Evolutionary conservation across 2,329 filamentous ascomycete species (phyloP).

Genomic region (Nigrograna mackinnonii): DNA sequence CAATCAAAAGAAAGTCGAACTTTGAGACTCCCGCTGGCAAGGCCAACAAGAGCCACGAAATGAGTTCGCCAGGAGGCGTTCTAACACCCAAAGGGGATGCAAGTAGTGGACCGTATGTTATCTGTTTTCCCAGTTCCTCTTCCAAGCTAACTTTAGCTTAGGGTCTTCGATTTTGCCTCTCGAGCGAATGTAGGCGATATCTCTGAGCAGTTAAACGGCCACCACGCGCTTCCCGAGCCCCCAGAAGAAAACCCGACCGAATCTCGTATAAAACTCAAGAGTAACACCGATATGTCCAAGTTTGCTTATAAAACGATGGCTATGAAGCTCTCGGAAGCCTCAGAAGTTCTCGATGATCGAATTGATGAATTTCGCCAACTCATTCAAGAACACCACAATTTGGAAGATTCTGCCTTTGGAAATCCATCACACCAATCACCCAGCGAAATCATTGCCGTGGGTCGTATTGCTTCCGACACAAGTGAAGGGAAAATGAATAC

Average conservation of each 20-base stretch:
- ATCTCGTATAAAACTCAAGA: conserved; percentile 79
- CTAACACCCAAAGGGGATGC: conserved; percentile 36
- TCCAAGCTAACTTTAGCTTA: conserved; percentile 29
- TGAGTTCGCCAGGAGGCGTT: conserved; percentile 54
- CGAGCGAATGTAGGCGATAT: conserved; percentile 80
- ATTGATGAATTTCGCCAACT: conserved; percentile 87
- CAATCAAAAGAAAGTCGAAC: conserved; percentile 58
- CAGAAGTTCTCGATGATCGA: conserved; percentile 90
- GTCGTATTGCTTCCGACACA: conserved; percentile 87
- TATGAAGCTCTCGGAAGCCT: conserved; percentile 92
- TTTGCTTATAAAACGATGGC: conserved; percentile 89
- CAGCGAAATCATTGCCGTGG: conserved; percentile 84
- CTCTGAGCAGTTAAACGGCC: conserved; percentile 79
- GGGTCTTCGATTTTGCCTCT: conserved; percentile 71
- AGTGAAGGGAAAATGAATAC: conserved; percentile 84
- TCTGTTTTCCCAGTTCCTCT: not conserved
- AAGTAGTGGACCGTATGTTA: conserved; percentile 43
- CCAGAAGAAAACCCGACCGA: conserved; percentile 74
- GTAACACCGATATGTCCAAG: conserved; percentile 87
- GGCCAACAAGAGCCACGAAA: conserved; percentile 46
- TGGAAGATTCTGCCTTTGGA: conserved; percentile 82
- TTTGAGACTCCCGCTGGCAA: conserved; percentile 55
- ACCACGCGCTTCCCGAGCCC: conserved; percentile 68
- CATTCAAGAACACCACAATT: conserved; percentile 71
- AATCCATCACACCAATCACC: conserved; percentile 85